Evolutionary conservation across 2,329 filamentous ascomycete species (phyloP).

Genomic region (Chaetomium sp.): DNA sequence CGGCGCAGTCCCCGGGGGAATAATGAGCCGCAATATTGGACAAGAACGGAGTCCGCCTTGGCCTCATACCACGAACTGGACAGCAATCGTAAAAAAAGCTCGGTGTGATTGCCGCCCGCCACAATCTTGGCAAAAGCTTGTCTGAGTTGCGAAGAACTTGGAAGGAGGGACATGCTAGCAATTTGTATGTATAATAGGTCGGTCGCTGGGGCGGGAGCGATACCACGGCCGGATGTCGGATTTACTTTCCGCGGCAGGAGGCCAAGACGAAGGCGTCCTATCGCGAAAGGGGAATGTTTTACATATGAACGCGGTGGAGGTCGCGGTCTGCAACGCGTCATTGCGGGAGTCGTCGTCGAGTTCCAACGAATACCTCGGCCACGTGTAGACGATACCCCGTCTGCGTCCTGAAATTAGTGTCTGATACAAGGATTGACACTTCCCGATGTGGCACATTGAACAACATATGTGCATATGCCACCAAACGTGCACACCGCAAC

Average conservation of each 20-base stretch:
- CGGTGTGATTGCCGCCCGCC: conserved; percentile 18
- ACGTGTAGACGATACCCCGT: conserved; percentile 21
- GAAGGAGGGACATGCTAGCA: neutral
- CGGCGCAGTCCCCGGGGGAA: neutral
- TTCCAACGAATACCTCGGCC: conserved; percentile 24
- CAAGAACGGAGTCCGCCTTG: neutral
- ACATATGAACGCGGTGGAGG: neutral
- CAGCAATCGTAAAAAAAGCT: neutral
- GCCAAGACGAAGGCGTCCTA: conserved; percentile 20
- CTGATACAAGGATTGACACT: conserved; percentile 12
- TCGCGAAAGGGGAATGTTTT: neutral
- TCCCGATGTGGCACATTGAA: neutral
- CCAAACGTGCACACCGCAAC: conserved; percentile 14
- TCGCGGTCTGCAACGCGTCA: conserved; percentile 2
- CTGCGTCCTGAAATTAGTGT: conserved; percentile 4
- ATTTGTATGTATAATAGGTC: too few relatives aligned
- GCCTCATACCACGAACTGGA: neutral
- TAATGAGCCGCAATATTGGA: conserved; percentile 5
- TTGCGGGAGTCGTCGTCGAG: conserved; percentile 9
- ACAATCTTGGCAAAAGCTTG: conserved; percentile 35
- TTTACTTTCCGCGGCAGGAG: conserved; percentile 25
- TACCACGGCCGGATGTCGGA: conserved; percentile 23
- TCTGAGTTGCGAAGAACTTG: conserved; percentile 13
- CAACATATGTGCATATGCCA: neutral
- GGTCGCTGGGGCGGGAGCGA: neutral